A percentile compares a stretch with the other conserved stretches of the same genome.
Conservation (phyloP, 768 basidiomycete genomes). For the Trametes cubensis region DNA sequence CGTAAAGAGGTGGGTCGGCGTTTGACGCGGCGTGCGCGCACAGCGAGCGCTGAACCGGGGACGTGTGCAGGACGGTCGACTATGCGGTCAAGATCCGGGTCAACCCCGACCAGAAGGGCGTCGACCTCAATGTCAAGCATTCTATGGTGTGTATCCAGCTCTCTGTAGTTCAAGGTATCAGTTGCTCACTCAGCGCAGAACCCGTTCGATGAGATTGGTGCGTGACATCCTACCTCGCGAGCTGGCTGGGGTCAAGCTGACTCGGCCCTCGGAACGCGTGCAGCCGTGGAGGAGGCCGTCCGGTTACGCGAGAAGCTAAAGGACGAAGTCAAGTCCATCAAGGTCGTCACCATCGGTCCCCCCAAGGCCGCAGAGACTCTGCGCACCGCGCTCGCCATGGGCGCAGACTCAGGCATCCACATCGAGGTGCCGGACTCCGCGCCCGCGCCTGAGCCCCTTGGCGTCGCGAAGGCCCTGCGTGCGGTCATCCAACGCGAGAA, state of each 20-base stretch:
- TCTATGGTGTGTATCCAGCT: constrained; percentile 74
- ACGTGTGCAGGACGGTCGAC: constrained; percentile 76
- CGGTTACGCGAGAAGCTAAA: constrained; percentile 87
- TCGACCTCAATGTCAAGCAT: constrained; percentile 98
- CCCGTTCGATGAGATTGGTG: constrained; percentile 98
- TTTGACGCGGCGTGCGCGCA: neutral
- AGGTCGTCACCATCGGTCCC: constrained; percentile 92
- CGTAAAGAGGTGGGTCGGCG: constrained; percentile 71
- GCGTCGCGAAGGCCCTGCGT: constrained; percentile 83
- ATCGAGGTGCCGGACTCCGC: constrained; percentile 78
- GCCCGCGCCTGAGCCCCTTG: constrained; percentile 85
- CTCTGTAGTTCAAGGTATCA: neutral
- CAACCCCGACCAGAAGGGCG: constrained; percentile 90
- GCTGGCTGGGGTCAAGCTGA: neutral
- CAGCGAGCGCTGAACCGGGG: constrained; percentile 5
- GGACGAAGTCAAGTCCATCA: constrained; percentile 79
- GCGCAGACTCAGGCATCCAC: constrained; percentile 91
- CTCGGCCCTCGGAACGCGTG: neutral
- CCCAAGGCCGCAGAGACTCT: constrained; percentile 87
- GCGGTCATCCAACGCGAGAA: constrained; percentile 70
- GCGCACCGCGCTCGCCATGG: constrained; percentile 97
- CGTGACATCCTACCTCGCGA: constrained; percentile 23
- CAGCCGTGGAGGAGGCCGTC: constrained; percentile 97
- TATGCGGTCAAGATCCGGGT: constrained; percentile 99
- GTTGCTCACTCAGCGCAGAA: constrained; percentile 56